Evolutionary conservation across 1,284 basidiomycete species (phyloP), one percentile per base, ranked within the genome.

Genomic region (Cystobasidium pallidum): DNA sequence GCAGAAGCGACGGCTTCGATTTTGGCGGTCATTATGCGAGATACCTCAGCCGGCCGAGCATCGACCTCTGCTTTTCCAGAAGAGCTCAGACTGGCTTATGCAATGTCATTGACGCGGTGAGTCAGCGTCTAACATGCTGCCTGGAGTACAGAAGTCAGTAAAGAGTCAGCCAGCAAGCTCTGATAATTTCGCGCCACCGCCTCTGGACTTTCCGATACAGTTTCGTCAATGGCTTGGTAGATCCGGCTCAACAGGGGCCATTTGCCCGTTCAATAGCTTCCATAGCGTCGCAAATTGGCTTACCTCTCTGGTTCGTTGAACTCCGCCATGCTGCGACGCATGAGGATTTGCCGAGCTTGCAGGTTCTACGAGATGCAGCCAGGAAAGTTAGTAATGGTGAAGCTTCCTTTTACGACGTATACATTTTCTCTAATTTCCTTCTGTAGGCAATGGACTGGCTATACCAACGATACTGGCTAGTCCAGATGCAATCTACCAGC

Each of bases 281-380:
- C 34, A 91, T 99, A 73, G 94, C 96, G 0, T 84, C 86, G 2
- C 89, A 93, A 74, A 86, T 99, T 28, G 90, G 89, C 0, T 83
- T 99, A 1, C 96, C 96, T 0, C 82, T 86, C 0, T 93, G 91
- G 87, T 85, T 99, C 21, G 94, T 99, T n/a, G 91, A 97, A 75
- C 84, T 99, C 4, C 86, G 95, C 43, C 95, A 99, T 82, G 90
- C 92, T 32, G 91, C 92, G 10, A 99, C 95, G 1, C 95, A 99
- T 79, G 95, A 99, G 78, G 92, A 96, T 75, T 82, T 99, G 19
- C 96, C 95, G 0, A 91, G 90, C 75, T 83, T 98, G 1, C 86
- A 88, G 59, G 82, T 94, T 7, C 84, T 97, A 11, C 85, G 71
- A 21, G 66, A 73, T 43, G 74, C 65, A 10, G 66, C 32, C 34